These are phyloP conservation scores for Helotiales sp. DNA, from an alignment of 2,329 filamentous ascomycete genomes.

Conservation along the genomic window DNA sequence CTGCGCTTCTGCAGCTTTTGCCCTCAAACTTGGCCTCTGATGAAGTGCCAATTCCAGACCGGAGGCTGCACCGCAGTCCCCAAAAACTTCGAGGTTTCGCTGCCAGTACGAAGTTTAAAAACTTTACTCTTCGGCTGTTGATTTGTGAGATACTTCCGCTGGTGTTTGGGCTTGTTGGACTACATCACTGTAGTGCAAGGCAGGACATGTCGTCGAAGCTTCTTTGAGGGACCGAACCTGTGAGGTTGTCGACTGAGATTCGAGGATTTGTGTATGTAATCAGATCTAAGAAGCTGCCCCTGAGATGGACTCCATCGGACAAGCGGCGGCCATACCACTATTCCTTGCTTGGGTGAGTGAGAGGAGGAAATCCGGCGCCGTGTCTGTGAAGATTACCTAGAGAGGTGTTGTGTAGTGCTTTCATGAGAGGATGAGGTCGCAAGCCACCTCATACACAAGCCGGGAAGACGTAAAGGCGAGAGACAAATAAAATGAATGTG, in stretches of 20 bases:
- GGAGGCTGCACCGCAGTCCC: background rate
- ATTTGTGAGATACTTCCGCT: background rate
- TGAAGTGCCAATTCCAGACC: background rate
- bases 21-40: background rate
- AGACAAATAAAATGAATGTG: conserved; percentile 3
- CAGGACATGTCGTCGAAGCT: too few species aligned
- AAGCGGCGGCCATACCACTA: background rate
- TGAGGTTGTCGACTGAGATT: background rate
- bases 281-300: background rate
- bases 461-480: background rate
- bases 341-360: background rate
- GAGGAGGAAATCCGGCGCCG: background rate
- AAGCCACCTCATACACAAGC: background rate
- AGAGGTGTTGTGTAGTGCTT: background rate
- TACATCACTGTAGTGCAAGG: background rate
- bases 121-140: background rate
- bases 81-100: background rate
- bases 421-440: too few species aligned
- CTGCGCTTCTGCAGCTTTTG: background rate
- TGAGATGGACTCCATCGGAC: background rate
- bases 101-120: background rate
- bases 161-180: background rate
- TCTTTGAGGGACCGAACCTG: too few species aligned
- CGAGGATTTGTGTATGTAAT: conserved; percentile 3
- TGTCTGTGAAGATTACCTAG: conserved; percentile 8